Conservation (phyloP, 73 alveolate species). For the Paramecium caudatum region DNA sequence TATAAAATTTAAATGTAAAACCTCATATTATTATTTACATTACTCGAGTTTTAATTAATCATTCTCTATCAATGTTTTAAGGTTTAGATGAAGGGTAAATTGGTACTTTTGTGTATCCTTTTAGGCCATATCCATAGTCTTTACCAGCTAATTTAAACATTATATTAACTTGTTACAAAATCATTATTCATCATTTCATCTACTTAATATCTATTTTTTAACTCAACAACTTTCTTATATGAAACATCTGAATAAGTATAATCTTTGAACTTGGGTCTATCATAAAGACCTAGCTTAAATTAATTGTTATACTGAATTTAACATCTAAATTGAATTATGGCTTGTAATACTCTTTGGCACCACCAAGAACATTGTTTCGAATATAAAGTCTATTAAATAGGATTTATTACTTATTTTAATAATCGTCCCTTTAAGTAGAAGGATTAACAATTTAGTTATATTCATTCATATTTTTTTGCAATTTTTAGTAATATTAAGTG, state of each 20-base stretch:
- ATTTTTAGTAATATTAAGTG: neutral
- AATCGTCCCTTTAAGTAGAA: neutral
- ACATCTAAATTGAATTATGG: conserved; percentile 22
- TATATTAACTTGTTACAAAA: conserved; percentile 36
- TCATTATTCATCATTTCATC: conserved; percentile 46
- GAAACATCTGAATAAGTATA: neutral
- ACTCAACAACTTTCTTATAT: conserved; percentile 31
- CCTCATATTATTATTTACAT: no score
- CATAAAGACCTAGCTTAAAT: conserved; percentile 6
- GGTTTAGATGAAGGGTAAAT: conserved; percentile 45
- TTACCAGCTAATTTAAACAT: conserved; percentile 12
- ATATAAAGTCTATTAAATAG: conserved; percentile 11
- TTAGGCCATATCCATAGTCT: conserved; percentile 62
- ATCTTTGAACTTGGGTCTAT: conserved; percentile 41
- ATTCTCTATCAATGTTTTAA: conserved; percentile 63
- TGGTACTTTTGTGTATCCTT: conserved; percentile 27
- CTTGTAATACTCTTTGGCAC: conserved; percentile 26
- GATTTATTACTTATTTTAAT: neutral
- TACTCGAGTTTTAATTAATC: no score
- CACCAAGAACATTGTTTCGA: conserved; percentile 41
- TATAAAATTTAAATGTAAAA: no score
- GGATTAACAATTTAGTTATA: neutral
- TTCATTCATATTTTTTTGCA: neutral
- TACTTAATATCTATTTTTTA: conserved; percentile 24
- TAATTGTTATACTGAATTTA: conserved; percentile 28